Conservation (phyloP, 2,329 filamentous ascomycete genomes). For the Dendrostoma leiphaemia region DNA sequence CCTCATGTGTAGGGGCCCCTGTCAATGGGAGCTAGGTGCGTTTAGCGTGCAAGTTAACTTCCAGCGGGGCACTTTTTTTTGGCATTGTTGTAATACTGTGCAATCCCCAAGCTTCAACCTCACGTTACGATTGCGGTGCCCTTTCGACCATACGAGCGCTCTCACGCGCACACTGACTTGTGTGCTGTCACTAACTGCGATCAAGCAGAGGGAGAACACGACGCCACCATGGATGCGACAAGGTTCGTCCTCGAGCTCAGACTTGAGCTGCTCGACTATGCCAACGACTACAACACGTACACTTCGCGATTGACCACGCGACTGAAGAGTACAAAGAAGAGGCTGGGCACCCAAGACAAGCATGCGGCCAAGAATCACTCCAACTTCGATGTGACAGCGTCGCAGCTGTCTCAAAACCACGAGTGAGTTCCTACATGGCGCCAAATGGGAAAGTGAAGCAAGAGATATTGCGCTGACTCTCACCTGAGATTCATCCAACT, state of each 20-base stretch:
- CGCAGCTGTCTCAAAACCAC: constrained; percentile 70
- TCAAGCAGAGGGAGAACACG: not conserved
- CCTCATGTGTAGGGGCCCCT: no score
- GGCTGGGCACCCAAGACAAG: constrained; percentile 77
- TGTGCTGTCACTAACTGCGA: no score
- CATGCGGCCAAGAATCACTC: constrained; percentile 82
- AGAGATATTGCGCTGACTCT: not conserved
- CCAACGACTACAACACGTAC: constrained; percentile 79
- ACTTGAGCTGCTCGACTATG: constrained; percentile 80
- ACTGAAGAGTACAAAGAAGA: constrained; percentile 79
- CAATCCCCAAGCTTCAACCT: not conserved
- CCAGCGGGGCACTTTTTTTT: constrained; percentile 14
- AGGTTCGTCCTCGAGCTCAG: constrained; percentile 75
- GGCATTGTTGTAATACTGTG: not conserved
- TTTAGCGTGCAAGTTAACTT: not conserved
- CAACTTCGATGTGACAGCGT: constrained; percentile 68
- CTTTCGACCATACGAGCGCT: not conserved
- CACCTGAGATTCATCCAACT: constrained; percentile 66
- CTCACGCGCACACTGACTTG: no score
- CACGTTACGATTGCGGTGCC: not conserved
- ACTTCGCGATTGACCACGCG: constrained; percentile 76
- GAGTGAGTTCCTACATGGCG: constrained; percentile 55
- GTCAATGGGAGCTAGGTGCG: not conserved
- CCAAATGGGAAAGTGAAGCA: no score
- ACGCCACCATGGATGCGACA: constrained; percentile 78